Evolutionary conservation across 2,329 filamentous ascomycete species (phyloP), one percentile per base, ranked within the genome.

Genomic region (Orbilia oligospora): DNA sequence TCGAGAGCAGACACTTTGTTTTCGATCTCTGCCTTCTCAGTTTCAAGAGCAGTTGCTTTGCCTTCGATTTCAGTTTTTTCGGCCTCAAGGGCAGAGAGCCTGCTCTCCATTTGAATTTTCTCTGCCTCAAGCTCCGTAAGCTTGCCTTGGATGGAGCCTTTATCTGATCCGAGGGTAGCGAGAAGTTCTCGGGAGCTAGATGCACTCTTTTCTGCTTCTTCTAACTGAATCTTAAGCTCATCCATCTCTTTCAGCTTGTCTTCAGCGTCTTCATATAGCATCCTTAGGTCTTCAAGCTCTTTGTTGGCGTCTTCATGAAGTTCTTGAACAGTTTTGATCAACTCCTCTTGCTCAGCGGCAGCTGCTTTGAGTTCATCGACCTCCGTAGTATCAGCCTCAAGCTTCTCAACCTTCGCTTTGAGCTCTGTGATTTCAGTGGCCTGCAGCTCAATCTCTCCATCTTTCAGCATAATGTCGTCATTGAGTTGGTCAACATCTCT

Each of bases 221-320:
- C 48, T 14, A 77, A 20, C 20, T 68, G 66, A 4, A 14, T 5
- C 56, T 66, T 66, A 10, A 76, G 72, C 5, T 76, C 73, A 2
- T 66, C 67, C 27, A 76, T 61, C 14, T 65, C 58, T 12, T 71
- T 66, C 8, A 70, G 49, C 5, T 58, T 65, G 24, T 58, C 48
- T 38, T 76, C 72, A 14, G 72, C 56, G 14, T 76, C 72, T 22
- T 76, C 72, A 24, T 76, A 71, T 8, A 76, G 48, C 5, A 76
- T 20, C 24, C 72, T 46, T 0, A 76, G 22, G 38, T 71, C 66
- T 0, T 76, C 66, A 2, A 76, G 58, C 27, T 76, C 72, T 33
- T 76, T 65, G n/a, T 51, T 61, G 20, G 72, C 56, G 16, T 71
- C 72, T 18, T 63, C 41, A 38, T 71, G 36, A 5, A 63, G 49